Evolutionary conservation across 2,329 filamentous ascomycete species (phyloP), one percentile per base, ranked within the genome.

Genomic region (Botryotinia calthae): DNA sequence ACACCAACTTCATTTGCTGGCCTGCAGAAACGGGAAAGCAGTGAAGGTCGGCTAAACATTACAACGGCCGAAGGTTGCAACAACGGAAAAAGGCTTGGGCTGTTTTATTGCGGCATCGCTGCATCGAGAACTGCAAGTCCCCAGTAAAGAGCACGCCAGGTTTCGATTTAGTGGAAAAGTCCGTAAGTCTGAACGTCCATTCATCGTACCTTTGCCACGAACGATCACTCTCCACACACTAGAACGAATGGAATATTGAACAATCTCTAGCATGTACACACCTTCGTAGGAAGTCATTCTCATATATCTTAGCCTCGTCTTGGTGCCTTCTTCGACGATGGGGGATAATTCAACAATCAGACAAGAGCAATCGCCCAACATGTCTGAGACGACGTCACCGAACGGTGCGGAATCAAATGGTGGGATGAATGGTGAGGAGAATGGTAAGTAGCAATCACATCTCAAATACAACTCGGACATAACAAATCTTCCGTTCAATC

Each of bases 371-470:
- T 72, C 76, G 71, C 73, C 76, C 69, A 73, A 72, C 63, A 81
- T 81, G 79, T 78, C 79, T 42, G 76, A 78, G 51, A 75, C 79
- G 74, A 78, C 77, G 71, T 77, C 79, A 75, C 78, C 79, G 48
- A 76, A 72, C 59, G 76, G 72, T 63, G 70, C 76, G 44, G 75
- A 70, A 46, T 56, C 78, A 59, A 78, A 74, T 72, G 77, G 75
- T 75, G 77, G 76, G 73, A 73, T 76, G 73, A 77, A 73, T 67
- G 78, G 76, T 74, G 76, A 72, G 65, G 79, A 80, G 69, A 80
- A 77, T 75, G 76, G 79, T 81, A 80, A 74, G 78, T 74, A 64
- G 68, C 37, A 64, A 51, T 48, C 64, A 61, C 25, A 42, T 16
- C 37, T 34, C 8, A 28, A 40, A 68, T 58, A 61, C 16, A 58